phyloP scores from a whole-genome alignment of 2,329 filamentous ascomycete genomes.

The Colletotrichum salicis region DNA sequence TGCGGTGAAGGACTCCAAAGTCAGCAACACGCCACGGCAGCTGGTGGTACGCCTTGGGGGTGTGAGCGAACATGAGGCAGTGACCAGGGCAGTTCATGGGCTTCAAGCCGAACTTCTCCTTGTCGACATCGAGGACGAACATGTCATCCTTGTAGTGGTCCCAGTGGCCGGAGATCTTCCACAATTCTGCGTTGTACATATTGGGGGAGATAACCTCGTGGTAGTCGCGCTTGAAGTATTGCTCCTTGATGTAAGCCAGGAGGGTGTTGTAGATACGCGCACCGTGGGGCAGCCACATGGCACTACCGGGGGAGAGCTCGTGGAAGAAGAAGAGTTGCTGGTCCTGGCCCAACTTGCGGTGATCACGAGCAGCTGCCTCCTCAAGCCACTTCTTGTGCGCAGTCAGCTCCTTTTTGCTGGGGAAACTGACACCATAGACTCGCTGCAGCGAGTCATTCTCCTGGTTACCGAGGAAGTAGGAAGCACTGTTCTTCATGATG shows the following conservation, averaged over 20 bases:
- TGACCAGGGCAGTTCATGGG: conserved; percentile 99
- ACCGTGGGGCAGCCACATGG: conserved; percentile 92
- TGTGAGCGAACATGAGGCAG: conserved; percentile 86
- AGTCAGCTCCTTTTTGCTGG: conserved; percentile 93
- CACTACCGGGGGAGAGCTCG: conserved; percentile 89
- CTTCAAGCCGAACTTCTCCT: conserved; percentile 82
- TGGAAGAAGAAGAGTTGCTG: conserved; percentile 99
- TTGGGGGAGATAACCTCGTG: conserved; percentile 92
- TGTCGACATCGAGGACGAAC: conserved; percentile 78
- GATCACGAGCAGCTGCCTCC: conserved; percentile 97
- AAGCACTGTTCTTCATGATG: conserved; percentile 71
- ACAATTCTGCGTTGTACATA: conserved; percentile 93
- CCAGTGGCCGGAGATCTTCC: conserved; percentile 97
- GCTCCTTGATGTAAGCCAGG: conserved; percentile 80
- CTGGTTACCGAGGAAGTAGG: conserved; percentile 94
- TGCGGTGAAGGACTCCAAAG: conserved; percentile 88
- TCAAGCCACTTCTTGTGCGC: conserved; percentile 96
- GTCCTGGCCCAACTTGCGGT: conserved; percentile 91
- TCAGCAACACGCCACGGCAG: conserved; percentile 93
- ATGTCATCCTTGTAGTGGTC: conserved; percentile 90
- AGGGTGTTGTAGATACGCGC: conserved; percentile 93
- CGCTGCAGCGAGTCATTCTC: conserved; percentile 95
- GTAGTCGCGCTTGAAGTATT: conserved; percentile 95
- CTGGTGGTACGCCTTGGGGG: conserved; percentile 87
- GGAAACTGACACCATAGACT: conserved; percentile 95